Evolutionary conservation across 768 basidiomycete genomes (phyloP).

Genomic region (Leccinum variicolor): DNA sequence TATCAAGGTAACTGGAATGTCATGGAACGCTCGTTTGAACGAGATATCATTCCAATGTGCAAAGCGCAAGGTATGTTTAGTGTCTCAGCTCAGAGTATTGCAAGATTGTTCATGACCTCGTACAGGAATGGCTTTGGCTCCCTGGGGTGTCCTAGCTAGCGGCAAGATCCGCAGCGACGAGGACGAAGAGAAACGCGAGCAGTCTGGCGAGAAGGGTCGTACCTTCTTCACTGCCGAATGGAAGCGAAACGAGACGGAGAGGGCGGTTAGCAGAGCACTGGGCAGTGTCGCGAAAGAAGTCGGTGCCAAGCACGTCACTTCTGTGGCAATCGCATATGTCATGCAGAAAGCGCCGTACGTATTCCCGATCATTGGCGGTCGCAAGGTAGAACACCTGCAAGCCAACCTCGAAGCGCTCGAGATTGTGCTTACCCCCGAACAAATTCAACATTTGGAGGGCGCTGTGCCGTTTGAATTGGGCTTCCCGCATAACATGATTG

Average conservation of each 20-base stretch:
- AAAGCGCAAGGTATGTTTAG: conserved; percentile 18
- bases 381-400: conserved; percentile 49
- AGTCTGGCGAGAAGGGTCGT: conserved; percentile 16
- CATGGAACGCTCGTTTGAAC: conserved; percentile 39
- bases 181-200: conserved; percentile 28
- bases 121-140: conserved; percentile 33
- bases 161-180: conserved; percentile 33
- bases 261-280: conserved; percentile 39
- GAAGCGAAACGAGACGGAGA: conserved; percentile 46
- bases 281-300: conserved; percentile 50
- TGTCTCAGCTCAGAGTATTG: not conserved
- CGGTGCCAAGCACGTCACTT: conserved; percentile 44
- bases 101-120: not conserved
- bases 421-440: conserved; percentile 42
- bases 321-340: conserved; percentile 45
- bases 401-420: conserved; percentile 50
- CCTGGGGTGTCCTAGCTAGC: conserved; percentile 34
- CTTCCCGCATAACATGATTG: conserved; percentile 31
- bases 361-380: conserved; percentile 50
- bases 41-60: conserved; percentile 40
- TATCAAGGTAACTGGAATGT: conserved; percentile 40
- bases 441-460: conserved; percentile 44
- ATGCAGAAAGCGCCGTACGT: conserved; percentile 52
- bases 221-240: conserved; percentile 24
- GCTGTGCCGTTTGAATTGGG: conserved; percentile 43